Evolutionary conservation across 371 early-diverging fungal genomes (phyloP).

Genomic region (Mortierella sp.): DNA sequence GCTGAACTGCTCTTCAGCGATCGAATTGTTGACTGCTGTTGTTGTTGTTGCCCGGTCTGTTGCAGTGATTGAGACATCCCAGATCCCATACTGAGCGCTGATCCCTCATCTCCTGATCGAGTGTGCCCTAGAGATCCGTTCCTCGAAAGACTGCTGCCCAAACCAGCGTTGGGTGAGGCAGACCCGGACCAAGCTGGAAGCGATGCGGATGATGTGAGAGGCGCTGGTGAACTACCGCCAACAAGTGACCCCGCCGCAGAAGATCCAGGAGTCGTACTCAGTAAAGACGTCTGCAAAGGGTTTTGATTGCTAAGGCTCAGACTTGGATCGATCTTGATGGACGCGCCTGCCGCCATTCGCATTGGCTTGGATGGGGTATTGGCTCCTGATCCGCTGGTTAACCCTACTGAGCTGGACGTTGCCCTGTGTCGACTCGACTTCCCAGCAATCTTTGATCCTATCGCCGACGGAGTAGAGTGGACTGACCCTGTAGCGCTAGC

Average conservation of each 20-base stretch:
- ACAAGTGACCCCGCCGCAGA: conserved; percentile 13
- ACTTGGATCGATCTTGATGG: conserved; percentile 34
- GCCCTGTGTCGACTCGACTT: conserved; percentile 16
- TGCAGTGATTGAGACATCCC: background rate
- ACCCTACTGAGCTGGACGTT: conserved; percentile 21
- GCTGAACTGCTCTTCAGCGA: conserved; percentile 16
- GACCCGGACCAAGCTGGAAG: background rate
- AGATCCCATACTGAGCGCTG: conserved; percentile 24
- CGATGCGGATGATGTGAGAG: conserved; percentile 4
- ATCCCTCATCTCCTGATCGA: conserved; percentile 31
- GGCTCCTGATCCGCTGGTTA: conserved; percentile 18
- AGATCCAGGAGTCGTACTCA: conserved; percentile 15
- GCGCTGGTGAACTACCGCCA: background rate
- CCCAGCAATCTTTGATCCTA: conserved; percentile 18
- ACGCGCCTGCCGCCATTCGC: conserved; percentile 48
- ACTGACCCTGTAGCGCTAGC: conserved; percentile 1
- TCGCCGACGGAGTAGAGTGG: background rate
- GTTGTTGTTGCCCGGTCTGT: conserved; percentile 2
- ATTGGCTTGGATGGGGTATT: conserved; percentile 26
- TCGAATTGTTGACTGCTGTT: conserved; percentile 11
- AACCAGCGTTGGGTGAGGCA: background rate
- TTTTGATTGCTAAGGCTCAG: background rate
- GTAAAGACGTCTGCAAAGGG: conserved; percentile 13
- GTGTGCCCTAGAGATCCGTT: background rate
- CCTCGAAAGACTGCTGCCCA: background rate